These are phyloP conservation scores for Phytopythium helicoides DNA, from an alignment of 352 stramenopile genomes.

Conservation along the genomic window DNA sequence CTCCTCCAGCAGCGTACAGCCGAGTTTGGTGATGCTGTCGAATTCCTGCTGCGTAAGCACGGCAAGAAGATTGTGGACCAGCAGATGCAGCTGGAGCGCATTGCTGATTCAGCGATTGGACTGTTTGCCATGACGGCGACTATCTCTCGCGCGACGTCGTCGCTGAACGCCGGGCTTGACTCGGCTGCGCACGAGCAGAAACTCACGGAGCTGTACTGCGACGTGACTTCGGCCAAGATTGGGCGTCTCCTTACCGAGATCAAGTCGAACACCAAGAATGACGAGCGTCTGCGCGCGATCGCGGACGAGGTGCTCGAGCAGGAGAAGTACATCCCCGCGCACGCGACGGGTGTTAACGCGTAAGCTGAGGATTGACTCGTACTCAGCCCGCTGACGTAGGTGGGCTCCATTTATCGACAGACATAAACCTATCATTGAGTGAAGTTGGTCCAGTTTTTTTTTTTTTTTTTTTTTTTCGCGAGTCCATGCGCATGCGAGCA, in stretches of 20 bases:
- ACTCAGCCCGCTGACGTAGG: no score
- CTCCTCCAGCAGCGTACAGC: conserved; percentile 65
- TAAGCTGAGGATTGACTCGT: conserved; percentile 6
- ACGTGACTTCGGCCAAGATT: conserved; percentile 70
- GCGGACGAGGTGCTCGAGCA: conserved; percentile 72
- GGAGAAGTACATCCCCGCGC: conserved; percentile 76
- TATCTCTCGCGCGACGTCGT: conserved; percentile 76
- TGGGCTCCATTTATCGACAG: no score
- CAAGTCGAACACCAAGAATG: conserved; percentile 56
- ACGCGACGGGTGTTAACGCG: conserved; percentile 73
- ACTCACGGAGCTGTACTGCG: conserved; percentile 78
- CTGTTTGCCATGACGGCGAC: conserved; percentile 87
- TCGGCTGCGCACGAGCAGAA: conserved; percentile 75
- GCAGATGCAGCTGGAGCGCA: conserved; percentile 84
- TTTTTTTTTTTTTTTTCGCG: no score
- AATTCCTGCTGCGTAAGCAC: conserved; percentile 80
- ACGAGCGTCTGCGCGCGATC: conserved; percentile 72
- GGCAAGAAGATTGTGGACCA: conserved; percentile 88
- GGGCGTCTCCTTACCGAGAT: conserved; percentile 53
- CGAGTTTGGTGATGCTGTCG: conserved; percentile 76
- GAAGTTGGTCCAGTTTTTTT: no score
- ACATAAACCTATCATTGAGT: no score
- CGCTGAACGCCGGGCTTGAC: conserved; percentile 45
- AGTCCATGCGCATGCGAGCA: no score
- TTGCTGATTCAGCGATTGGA: conserved; percentile 82